These are phyloP conservation scores for Nyssa sinensis DNA, from an alignment of 148 eudicot genomes.

Conservation along the genomic window DNA sequence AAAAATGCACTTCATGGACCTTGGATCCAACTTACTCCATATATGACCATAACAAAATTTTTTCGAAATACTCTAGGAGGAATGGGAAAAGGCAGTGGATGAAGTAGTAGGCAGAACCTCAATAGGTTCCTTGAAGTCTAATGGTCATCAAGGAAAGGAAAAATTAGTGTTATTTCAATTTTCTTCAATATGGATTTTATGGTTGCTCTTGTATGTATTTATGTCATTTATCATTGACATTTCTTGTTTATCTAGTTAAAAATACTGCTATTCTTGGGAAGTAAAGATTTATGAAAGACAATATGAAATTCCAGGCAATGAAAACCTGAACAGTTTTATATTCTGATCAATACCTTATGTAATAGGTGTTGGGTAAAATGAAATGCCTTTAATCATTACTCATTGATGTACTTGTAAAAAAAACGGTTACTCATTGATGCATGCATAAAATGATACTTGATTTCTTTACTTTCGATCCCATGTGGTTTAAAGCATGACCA, in stretches of 20 bases:
- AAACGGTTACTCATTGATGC: neutral
- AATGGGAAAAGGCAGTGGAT: too few relatives aligned
- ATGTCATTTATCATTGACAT: neutral
- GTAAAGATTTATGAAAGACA: neutral
- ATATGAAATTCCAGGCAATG: neutral
- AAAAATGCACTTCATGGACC: too few relatives aligned
- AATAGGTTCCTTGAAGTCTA: too few relatives aligned
- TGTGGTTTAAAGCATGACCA: neutral
- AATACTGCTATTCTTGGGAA: neutral
- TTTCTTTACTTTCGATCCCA: neutral
- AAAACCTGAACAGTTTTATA: neutral
- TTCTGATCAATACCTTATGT: neutral
- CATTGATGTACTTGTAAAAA: neutral
- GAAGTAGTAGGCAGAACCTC: too few relatives aligned
- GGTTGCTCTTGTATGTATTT: too few relatives aligned
- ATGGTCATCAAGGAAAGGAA: too few relatives aligned
- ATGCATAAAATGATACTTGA: neutral
- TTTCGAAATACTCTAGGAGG: too few relatives aligned
- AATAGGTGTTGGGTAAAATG: too few relatives aligned
- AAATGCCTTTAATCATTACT: neutral
- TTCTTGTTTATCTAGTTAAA: neutral
- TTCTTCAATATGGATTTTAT: too few relatives aligned
- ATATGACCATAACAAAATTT: too few relatives aligned
- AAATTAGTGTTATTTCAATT: too few relatives aligned
- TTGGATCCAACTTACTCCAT: too few relatives aligned